Evolutionary conservation across 2,329 filamentous ascomycete genomes (phyloP).

Genomic region (Pseudogymnoascus sp.): DNA sequence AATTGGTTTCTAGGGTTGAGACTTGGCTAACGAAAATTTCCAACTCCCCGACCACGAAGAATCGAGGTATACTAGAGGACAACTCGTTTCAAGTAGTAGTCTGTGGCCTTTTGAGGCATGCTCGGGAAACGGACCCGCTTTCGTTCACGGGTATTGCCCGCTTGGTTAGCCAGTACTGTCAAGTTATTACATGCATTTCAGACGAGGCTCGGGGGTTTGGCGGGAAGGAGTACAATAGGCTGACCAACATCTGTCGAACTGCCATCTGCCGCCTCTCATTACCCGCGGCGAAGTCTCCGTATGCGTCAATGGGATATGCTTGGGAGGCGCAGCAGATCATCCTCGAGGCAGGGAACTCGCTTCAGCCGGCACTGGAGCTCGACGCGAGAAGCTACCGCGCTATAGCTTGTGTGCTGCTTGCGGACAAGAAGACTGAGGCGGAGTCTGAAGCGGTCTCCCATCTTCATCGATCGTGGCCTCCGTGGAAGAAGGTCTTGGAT

Average conservation of each 20-base stretch:
- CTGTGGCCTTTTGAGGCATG: constrained; percentile 21
- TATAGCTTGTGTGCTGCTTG: constrained; percentile 45
- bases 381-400: constrained; percentile 43
- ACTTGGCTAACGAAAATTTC: not conserved
- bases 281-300: constrained; percentile 28
- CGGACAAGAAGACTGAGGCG: constrained; percentile 41
- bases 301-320: constrained; percentile 36
- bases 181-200: not conserved
- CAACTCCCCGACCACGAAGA: not conserved
- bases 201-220: not conserved
- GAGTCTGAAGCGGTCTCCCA: constrained; percentile 42
- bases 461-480: constrained; percentile 49
- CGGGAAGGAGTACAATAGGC: constrained; percentile 10
- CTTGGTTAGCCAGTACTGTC: not conserved
- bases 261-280: constrained; percentile 32
- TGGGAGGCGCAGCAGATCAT: constrained; percentile 51
- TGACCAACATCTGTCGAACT: constrained; percentile 34
- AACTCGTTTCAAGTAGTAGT: constrained; percentile 17
- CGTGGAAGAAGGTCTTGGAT: constrained; percentile 48
- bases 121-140: constrained; percentile 13
- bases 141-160: not conserved
- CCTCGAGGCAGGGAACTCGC: constrained; percentile 41
- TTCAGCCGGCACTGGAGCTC: constrained; percentile 43
- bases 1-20: not conserved
- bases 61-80: constrained; percentile 11